Evolutionary conservation across 192 early-diverging fungal species (phyloP), one percentile per base, ranked within the genome.

Genomic region (Rhizophagus sp.): DNA sequence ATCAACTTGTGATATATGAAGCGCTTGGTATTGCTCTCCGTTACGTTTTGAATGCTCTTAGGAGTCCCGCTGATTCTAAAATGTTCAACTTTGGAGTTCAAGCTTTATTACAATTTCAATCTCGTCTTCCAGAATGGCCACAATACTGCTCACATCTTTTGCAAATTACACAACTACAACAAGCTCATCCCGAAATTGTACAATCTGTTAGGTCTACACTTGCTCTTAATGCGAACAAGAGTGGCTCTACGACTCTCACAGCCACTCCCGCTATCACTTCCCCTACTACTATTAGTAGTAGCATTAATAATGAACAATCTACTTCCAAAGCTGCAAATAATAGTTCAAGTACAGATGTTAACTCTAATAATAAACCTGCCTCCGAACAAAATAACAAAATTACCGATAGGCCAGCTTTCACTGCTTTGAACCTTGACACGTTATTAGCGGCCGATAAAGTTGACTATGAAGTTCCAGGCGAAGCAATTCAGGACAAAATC

Each of bases 11-110:
- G 8, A 90, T 93, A 0, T 91, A 91, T 17, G 86, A 89, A 33
- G 91, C 92, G 30, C 89, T 97, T 41, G 93, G 94, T n/a, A 90
- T 91, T 39, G 96, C 97, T 13, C 83, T 99, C n/a, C 93, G 94
- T 12, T 96, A 93, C 88, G 92, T 98, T 5, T 82, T 98, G 24
- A 94, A 96, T 70, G 93, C 97, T 0, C 86, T 98, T 62, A 91
- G 95, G 36, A 93, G 92, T 41, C 88, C 94, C 2, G 84, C 92
- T 6, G 90, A 93, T 2, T 91, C 94, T 47, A 93, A 94, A 80
- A 89, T 96, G 87, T 97, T 95, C 83, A 90, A 87, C 62, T 99
- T 99, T 91, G 98, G 96, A 39, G 90, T 92, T 69, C 91, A 93
- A 13, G 94, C 97, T 10, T 81, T 99, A 15, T 85, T 86, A 62